phyloP scores from a whole-genome alignment of 805 yeast genomes.

The Jamesozyma jinghongensis region DNA sequence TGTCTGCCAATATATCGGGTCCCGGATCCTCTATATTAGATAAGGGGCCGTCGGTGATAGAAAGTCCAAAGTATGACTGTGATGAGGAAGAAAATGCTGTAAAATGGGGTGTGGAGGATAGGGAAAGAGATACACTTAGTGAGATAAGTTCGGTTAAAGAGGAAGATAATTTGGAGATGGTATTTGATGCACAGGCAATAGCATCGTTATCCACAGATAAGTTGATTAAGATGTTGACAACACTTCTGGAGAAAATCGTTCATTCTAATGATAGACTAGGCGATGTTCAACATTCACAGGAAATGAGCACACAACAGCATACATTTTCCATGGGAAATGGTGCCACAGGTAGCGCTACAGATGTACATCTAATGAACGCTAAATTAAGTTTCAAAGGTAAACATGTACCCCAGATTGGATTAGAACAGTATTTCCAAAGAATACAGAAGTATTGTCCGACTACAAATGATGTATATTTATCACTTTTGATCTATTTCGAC shows the following conservation, averaged over 20 bases:
- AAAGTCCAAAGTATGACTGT: slow-evolving; percentile 1
- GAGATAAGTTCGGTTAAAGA: not conserved
- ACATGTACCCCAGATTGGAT: slow-evolving; percentile 89
- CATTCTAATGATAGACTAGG: slow-evolving; percentile 82
- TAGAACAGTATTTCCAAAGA: slow-evolving; percentile 81
- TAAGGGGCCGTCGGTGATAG: not conserved
- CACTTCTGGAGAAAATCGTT: slow-evolving; percentile 75
- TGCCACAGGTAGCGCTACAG: not conserved
- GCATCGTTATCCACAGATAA: slow-evolving; percentile 78
- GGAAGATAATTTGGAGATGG: slow-evolving; percentile 1
- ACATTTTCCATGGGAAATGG: not conserved
- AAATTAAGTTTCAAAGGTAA: slow-evolving; percentile 92
- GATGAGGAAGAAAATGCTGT: not conserved
- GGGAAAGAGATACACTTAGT: not conserved
- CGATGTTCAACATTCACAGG: slow-evolving; percentile 13
- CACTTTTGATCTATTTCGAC: slow-evolving; percentile 87
- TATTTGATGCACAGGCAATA: slow-evolving; percentile 36
- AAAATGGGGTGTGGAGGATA: not conserved
- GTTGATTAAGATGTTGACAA: slow-evolving; percentile 73
- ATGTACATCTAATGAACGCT: slow-evolving; percentile 9
- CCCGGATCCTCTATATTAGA: not conserved
- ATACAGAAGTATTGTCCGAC: slow-evolving; percentile 95
- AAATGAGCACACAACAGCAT: slow-evolving; percentile 4
- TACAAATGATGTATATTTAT: slow-evolving; percentile 91
- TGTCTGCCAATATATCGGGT: not conserved